Evolutionary conservation across 805 yeast genomes (phyloP).

Genomic region (Jamesozyma jinghongensis): DNA sequence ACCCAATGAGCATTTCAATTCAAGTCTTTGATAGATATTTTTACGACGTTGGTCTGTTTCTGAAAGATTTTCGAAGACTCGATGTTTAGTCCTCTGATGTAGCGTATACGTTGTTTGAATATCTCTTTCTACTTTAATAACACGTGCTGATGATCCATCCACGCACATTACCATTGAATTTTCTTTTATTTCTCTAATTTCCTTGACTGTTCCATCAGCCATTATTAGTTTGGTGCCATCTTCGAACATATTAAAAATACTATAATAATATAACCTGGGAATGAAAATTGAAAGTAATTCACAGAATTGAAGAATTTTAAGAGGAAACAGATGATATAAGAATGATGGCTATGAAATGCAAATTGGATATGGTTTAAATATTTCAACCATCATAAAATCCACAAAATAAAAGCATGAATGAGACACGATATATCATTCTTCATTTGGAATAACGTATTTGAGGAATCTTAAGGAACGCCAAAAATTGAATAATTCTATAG

Average conservation of each 20-base stretch:
- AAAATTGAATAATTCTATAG: no score
- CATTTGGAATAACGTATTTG: no score
- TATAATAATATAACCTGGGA: no score
- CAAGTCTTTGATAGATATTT: conserved; percentile 15
- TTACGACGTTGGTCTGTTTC: conserved; percentile 1
- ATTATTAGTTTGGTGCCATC: conserved; percentile 35
- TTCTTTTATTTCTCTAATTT: conserved; percentile 30
- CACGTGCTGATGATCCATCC: conserved; percentile 35
- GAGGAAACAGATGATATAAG: no score
- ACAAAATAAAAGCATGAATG: no score
- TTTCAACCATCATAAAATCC: no score
- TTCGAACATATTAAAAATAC: conserved; percentile 27
- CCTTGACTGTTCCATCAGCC: conserved; percentile 34
- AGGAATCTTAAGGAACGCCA: no score
- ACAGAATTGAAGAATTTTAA: no score
- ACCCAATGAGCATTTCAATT: conserved; percentile 17
- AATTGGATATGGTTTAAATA: no score
- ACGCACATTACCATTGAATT: conserved; percentile 37
- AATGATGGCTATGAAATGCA: no score
- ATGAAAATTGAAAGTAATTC: no score
- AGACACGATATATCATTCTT: no score
- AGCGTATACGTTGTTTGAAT: conserved; percentile 35
- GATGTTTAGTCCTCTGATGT: conserved; percentile 24
- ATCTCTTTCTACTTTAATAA: conserved; percentile 37
- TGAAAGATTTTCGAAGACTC: conserved; percentile 3